Evolutionary conservation across 2,329 filamentous ascomycete species (phyloP).

Genomic region (Colletotrichum endophyticum): DNA sequence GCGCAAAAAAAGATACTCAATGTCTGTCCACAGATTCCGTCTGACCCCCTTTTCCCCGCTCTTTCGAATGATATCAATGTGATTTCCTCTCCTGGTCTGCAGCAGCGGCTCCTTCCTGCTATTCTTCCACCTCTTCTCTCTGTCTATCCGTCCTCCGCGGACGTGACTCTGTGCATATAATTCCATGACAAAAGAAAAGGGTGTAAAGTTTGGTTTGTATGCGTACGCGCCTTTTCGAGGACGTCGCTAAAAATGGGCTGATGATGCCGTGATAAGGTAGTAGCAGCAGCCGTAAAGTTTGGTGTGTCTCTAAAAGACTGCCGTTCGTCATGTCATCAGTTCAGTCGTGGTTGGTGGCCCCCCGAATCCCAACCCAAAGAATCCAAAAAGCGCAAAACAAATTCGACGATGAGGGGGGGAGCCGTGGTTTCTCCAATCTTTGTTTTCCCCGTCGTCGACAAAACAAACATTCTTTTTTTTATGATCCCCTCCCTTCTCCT

Average conservation of each 20-base stretch:
- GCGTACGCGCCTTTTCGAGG: not conserved
- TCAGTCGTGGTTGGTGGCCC: constrained; percentile 13
- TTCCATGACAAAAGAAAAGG: constrained; percentile 19
- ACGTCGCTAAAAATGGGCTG: not conserved
- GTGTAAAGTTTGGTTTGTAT: not conserved
- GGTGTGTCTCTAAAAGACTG: not conserved
- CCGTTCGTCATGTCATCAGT: constrained; percentile 1
- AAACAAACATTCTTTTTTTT: constrained; percentile 15
- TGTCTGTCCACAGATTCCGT: constrained; percentile 4
- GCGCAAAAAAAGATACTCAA: not conserved
- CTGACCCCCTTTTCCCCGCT: not conserved
- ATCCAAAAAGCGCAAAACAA: constrained; percentile 6
- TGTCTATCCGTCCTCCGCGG: not conserved
- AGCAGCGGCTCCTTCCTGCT: not conserved
- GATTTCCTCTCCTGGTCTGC: not conserved
- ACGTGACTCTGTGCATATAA: not conserved
- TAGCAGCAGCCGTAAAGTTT: not conserved
- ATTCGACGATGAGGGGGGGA: not conserved
- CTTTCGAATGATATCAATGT: not conserved
- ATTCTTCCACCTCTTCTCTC: not conserved
- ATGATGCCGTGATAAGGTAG: not conserved
- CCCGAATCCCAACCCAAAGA: constrained; percentile 15
- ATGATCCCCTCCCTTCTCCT: not conserved
- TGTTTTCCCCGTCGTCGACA: not conserved
- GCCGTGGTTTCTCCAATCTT: constrained; percentile 12